These are phyloP conservation scores for Leucocoprinus birnbaumii DNA, from an alignment of 768 basidiomycete species.

Conservation along the genomic window DNA sequence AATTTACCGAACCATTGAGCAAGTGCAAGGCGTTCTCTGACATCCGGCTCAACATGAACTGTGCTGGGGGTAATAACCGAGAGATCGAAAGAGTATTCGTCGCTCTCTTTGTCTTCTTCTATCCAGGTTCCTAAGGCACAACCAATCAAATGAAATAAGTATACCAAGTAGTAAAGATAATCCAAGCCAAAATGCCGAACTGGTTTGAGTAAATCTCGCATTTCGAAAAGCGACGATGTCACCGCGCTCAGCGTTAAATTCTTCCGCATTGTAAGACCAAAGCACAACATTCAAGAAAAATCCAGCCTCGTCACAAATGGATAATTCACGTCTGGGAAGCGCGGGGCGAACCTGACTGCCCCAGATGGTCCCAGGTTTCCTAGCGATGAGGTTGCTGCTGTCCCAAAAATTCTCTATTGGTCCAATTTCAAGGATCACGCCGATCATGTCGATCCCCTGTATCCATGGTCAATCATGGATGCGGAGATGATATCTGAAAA, in stretches of 20 bases:
- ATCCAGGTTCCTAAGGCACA: no score
- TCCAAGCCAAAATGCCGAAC: no score
- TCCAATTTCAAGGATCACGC: no score
- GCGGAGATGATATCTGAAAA: no score
- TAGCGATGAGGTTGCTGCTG: no score
- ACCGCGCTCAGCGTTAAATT: not conserved
- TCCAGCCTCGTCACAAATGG: not conserved
- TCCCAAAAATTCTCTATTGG: no score
- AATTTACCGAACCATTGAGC: not conserved
- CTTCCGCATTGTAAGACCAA: slow-evolving; percentile 2
- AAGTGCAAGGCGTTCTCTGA: not conserved
- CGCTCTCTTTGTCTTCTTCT: no score
- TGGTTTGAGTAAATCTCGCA: not conserved
- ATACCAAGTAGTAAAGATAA: no score
- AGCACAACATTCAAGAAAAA: not conserved
- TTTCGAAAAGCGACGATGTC: slow-evolving; percentile 2
- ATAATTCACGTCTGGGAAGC: not conserved
- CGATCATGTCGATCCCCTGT: no score
- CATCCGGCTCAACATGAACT: slow-evolving; percentile 1
- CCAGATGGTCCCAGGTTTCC: not conserved
- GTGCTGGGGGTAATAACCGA: slow-evolving; percentile 3
- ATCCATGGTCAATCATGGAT: no score
- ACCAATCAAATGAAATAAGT: no score
- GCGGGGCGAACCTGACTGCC: not conserved
- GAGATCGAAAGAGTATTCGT: not conserved